Conservation (phyloP, 2,329 filamentous ascomycete genomes). For the Hymenoscyphus albidus region DNA sequence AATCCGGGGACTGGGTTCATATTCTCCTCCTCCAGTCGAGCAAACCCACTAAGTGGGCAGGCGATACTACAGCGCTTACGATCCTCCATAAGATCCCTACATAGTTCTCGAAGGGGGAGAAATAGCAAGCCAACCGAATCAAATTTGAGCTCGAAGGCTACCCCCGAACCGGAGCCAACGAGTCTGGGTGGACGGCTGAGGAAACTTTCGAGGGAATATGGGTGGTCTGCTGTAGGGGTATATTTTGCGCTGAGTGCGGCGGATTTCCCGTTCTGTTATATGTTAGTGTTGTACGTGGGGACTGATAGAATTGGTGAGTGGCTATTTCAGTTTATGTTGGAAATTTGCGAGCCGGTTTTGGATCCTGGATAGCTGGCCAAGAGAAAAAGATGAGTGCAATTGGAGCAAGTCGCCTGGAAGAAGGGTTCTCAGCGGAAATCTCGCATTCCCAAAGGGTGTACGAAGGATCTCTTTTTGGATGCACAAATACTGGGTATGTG, state of each 20-base stretch:
- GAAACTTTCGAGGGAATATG: constrained; percentile 86
- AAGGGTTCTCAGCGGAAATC: background rate
- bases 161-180: constrained; percentile 23
- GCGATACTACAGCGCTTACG: constrained; percentile 26
- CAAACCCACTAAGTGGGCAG: constrained; percentile 13
- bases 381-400: background rate
- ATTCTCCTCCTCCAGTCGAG: constrained; percentile 23
- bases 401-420: background rate
- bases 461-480: too few species aligned
- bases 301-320: constrained; percentile 76
- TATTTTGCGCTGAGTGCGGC: constrained; percentile 79
- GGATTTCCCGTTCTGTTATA: constrained; percentile 94
- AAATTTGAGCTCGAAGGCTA: constrained; percentile 15
- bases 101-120: constrained; percentile 18
- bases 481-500: too few species aligned
- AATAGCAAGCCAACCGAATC: constrained; percentile 17
- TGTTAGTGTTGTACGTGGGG: constrained; percentile 77
- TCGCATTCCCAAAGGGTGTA: background rate
- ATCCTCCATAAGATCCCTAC: constrained; percentile 24
- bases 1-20: constrained; percentile 21
- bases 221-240: constrained; percentile 89
- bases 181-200: constrained; percentile 49
- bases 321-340: background rate
- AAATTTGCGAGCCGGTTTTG: background rate
- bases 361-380: background rate